Percentiles rank a stretch among this genome's conserved stretches.
phyloP scores from a whole-genome alignment of 352 stramenopile species.

The Phytophthora pseudosyringae region DNA sequence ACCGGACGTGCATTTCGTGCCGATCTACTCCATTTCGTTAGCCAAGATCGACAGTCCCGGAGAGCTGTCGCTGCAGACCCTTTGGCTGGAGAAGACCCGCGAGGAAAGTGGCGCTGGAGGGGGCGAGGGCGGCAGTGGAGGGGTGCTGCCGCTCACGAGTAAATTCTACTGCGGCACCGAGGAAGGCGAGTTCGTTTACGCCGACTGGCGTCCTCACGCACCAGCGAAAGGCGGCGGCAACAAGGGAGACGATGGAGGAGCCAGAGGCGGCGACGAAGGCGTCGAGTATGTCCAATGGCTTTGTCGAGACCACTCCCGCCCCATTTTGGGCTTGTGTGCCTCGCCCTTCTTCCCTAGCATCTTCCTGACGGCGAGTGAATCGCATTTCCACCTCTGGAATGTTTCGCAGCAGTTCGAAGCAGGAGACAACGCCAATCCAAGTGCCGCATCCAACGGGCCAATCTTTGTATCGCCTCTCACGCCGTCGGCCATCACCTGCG shows the following conservation, averaged over 20 bases:
- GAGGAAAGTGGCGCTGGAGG: constrained; percentile 47
- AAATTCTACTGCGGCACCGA: constrained; percentile 88
- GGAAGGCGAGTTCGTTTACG: constrained; percentile 91
- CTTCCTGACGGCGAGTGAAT: constrained; percentile 88
- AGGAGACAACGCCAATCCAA: constrained; percentile 1
- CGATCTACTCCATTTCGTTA: constrained; percentile 85
- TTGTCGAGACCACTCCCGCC: constrained; percentile 87
- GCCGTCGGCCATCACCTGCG: constrained; percentile 79
- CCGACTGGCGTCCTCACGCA: constrained; percentile 88
- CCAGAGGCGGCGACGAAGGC: constrained; percentile 51
- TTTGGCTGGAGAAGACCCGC: constrained; percentile 71
- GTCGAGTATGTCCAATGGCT: constrained; percentile 94
- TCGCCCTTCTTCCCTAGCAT: constrained; percentile 94
- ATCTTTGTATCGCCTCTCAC: constrained; percentile 91
- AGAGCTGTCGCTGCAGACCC: constrained; percentile 67
- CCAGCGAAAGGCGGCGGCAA: constrained; percentile 36
- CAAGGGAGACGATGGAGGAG: constrained; percentile 44
- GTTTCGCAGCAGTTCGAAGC: constrained; percentile 51
- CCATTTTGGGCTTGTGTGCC: constrained; percentile 75
- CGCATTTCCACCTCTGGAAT: constrained; percentile 94
- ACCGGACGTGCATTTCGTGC: constrained; percentile 81
- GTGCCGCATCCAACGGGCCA: constrained; percentile 54
- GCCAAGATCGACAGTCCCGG: constrained; percentile 76
- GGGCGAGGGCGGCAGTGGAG: constrained; percentile 13
- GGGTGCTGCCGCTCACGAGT: constrained; percentile 44